These are phyloP conservation scores for Hyphopichia wangnamkhiaoensis DNA, from an alignment of 1,139 yeast genomes.

Conservation along the genomic window DNA sequence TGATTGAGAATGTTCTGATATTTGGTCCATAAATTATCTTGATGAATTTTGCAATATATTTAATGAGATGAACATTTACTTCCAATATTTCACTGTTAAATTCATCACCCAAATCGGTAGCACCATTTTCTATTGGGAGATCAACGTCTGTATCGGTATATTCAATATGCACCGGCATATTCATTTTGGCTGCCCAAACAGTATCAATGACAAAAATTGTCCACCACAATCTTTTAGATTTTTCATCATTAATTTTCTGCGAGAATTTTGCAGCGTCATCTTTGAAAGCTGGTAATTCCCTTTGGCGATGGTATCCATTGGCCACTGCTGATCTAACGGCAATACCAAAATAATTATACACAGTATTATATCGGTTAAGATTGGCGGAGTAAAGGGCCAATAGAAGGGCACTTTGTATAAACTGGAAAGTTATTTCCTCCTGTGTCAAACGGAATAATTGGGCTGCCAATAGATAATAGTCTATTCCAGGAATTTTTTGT, in stretches of 20 bases:
- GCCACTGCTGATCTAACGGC: conserved; percentile 50
- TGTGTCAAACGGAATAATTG: conserved; percentile 40
- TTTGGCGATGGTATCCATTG: conserved; percentile 45
- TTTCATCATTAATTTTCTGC: conserved; percentile 24
- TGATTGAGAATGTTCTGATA: conserved; percentile 38
- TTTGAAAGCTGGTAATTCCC: conserved; percentile 12
- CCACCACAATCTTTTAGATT: conserved; percentile 56
- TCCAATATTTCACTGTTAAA: conserved; percentile 36
- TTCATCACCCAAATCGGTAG: conserved; percentile 27
- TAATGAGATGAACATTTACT: conserved; percentile 42
- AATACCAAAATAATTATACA: conserved; percentile 50
- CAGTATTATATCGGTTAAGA: conserved; percentile 48
- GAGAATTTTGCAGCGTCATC: conserved; percentile 12
- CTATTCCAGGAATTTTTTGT: conserved; percentile 32
- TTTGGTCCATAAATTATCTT: conserved; percentile 38
- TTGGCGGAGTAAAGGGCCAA: conserved; percentile 52
- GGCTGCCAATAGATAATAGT: conserved; percentile 40
- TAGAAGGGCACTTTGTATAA: conserved; percentile 47
- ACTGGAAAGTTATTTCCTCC: conserved; percentile 40
- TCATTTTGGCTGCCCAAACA: conserved; percentile 51
- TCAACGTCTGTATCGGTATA: conserved; percentile 54
- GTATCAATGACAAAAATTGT: conserved; percentile 51
- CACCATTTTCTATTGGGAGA: conserved; percentile 38
- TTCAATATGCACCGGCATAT: conserved; percentile 47
- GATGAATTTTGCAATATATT: conserved; percentile 35